Evolutionary conservation across 2,329 filamentous ascomycete genomes (phyloP).

Genomic region (Colletotrichum truncatum): DNA sequence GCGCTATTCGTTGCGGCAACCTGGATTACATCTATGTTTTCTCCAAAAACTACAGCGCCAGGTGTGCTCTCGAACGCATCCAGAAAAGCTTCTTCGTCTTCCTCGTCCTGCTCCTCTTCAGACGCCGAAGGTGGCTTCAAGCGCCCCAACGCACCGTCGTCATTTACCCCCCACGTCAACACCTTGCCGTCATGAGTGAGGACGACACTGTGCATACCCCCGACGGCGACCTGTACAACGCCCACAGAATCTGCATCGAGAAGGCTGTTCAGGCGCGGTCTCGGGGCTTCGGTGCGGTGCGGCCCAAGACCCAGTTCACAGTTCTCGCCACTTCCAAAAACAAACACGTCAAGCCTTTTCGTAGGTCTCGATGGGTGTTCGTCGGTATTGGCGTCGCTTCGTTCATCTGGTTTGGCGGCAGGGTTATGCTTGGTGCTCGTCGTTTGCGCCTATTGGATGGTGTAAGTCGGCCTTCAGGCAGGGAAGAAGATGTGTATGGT

Average conservation of each 20-base stretch:
- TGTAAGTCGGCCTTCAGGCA: conserved; percentile 5
- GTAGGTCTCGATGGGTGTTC: not conserved
- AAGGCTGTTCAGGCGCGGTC: conserved; percentile 57
- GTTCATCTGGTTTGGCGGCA: not conserved
- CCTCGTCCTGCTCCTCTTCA: conserved; percentile 48
- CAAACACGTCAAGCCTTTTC: conserved; percentile 14
- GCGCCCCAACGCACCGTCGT: conserved; percentile 70
- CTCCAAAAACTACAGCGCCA: conserved; percentile 56
- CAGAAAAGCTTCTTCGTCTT: conserved; percentile 48
- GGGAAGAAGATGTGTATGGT: no score
- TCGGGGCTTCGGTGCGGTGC: not conserved
- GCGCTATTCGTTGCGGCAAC: conserved; percentile 70
- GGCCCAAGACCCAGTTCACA: conserved; percentile 23
- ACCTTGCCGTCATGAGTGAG: conserved; percentile 71
- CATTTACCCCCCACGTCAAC: conserved; percentile 74
- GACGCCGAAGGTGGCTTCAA: conserved; percentile 49
- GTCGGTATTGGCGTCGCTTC: not conserved
- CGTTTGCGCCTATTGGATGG: not conserved
- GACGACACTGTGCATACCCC: conserved; percentile 71
- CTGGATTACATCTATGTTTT: conserved; percentile 63
- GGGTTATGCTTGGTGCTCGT: not conserved
- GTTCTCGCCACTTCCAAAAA: conserved; percentile 27
- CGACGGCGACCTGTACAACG: conserved; percentile 69
- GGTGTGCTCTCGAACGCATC: conserved; percentile 61
- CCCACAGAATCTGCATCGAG: conserved; percentile 61